Base-by-base conservation (phyloP, 106 monocot species). In the Dioscorea zingiberensis region DNA sequence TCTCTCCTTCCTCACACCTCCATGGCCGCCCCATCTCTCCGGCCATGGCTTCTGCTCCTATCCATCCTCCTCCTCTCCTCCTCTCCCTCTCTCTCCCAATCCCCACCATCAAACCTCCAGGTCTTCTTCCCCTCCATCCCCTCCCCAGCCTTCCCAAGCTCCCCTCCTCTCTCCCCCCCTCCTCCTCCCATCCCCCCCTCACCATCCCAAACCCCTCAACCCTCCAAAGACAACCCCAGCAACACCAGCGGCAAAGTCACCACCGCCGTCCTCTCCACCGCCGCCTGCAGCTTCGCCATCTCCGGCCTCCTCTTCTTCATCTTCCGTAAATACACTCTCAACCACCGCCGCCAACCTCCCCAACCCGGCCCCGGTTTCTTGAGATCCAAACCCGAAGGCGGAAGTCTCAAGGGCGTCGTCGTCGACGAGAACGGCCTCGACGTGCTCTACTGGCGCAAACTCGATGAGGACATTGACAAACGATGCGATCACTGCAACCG, bases 371-470 rank as follows among this genome's bases (percentile, higher is more conserved):
- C 1, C 8, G 53, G 6, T 24, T n/a, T 25, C n/a, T 51, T 44
- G 4, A 22, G 63, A 44, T 0, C 21, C 44, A 23, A 28, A 13
- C 2, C 19, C 32, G 38, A 53, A 11, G 60, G 18, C 45, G 54
- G 45, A 0, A 51, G 44, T 7, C 68, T 62, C 15, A 56, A 65
- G 28, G 71, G 66, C 51, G 60, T 70, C 46, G 59, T 91, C 26
- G 76, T 87, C 7, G 94, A 94, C 62, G 85, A 91, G 76, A 74
- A 84, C 23, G 90, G 90, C 11, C 78, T 91, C 26, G 88, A 91
- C 66, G 83, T 79, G 25, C 59, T 88, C 59, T 91, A 91, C 74
- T 84, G 79, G 80, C 73, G 74, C 57, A 78, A 73, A 25, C 76
- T 86, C 30, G 76, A 70, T 27, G 65, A 62, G 25, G 44, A 30